Base-by-base conservation (phyloP, 2,329 filamentous ascomycete species). In the Cercospora beticola region DNA sequence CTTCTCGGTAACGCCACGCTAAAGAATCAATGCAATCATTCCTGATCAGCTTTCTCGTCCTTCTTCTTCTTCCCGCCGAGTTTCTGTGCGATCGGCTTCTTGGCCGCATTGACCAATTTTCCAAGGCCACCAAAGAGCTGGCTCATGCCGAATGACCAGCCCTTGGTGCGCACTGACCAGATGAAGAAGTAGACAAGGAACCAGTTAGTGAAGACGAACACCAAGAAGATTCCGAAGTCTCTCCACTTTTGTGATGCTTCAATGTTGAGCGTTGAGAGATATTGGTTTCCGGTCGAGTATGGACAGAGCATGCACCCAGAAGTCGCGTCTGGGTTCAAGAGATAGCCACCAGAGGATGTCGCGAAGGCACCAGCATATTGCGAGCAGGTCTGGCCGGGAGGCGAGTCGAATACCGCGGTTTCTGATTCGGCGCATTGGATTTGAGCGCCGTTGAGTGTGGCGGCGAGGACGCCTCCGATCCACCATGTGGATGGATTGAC, bases 181-280 rank as follows among this genome's bases (percentile, higher is more conserved):
- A 93, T 88, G 76, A 93, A 92, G 80, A 92, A 72, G 62, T 71
- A 71, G 56, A 66, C 63, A 64, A 69, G 64, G 49, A 69, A 61
- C 68, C 65, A 92, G 62, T 92, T 87, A 74, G 92, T 91, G 80
- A 92, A 92, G 65, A 78, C 77, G 0, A 92, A 93, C 1, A 86
- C 88, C 8, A 92, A 73, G 81, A 93, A 92, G 69, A 93, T 89
- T 7, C 89, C 91, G 73, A 92, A 90, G 77, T 89, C 83, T 54
- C 86, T 81, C 91, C 91, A 93, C 80, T 92, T 92, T 64, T 93
- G 84, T 21, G 76, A 78, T 0, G 81, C 79, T 4, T 81, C 76
- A 64, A 88, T 83, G 72, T 88, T 88, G 36, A 89, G 74, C 0
- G 85, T 87, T 2, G 81, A 71, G 74, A 93, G 83, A 74, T 92